phyloP scores from a whole-genome alignment of 805 yeast genomes.

The Spathaspora passalidarum region DNA sequence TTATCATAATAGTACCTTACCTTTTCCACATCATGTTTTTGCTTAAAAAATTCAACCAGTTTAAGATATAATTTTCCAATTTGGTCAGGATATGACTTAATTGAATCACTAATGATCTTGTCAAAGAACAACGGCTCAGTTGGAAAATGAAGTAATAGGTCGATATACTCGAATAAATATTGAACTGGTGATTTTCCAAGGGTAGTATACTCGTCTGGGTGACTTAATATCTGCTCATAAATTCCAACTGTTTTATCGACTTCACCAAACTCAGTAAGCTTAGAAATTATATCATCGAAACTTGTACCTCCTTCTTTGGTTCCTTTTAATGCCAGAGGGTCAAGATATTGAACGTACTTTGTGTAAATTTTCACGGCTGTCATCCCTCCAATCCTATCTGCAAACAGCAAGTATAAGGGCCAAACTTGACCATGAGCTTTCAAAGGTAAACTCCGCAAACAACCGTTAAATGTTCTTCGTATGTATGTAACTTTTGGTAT shows the following conservation, averaged over 20 bases:
- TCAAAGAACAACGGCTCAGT: slow-evolving; percentile 22
- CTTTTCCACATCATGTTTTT: slow-evolving; percentile 23
- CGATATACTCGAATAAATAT: slow-evolving; percentile 46
- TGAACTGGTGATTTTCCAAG: slow-evolving; percentile 44
- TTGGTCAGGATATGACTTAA: slow-evolving; percentile 55
- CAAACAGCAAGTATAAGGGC: slow-evolving; percentile 54
- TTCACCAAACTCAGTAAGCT: slow-evolving; percentile 30
- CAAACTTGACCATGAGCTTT: slow-evolving; percentile 45
- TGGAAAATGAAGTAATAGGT: slow-evolving; percentile 25
- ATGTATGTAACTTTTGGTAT: slow-evolving; percentile 31
- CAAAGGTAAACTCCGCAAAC: slow-evolving; percentile 47
- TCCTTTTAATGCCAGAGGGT: slow-evolving; percentile 13
- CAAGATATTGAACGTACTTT: slow-evolving; percentile 27
- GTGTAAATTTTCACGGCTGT: slow-evolving; percentile 30
- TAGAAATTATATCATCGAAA: slow-evolving; percentile 26
- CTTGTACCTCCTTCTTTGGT: slow-evolving; percentile 12
- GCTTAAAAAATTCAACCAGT: slow-evolving; percentile 48
- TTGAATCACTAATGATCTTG: slow-evolving; percentile 14
- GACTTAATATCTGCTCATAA: slow-evolving; percentile 30
- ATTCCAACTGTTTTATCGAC: slow-evolving; percentile 21
- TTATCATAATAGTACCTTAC: slow-evolving; percentile 41
- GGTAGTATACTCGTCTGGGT: slow-evolving; percentile 23
- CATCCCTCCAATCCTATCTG: slow-evolving; percentile 43
- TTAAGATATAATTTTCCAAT: slow-evolving; percentile 45
- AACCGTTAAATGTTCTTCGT: slow-evolving; percentile 46